Evolutionary conservation across 2,329 filamentous ascomycete species (phyloP), one percentile per base, ranked within the genome.

Genomic region (Fusarium robinianum): DNA sequence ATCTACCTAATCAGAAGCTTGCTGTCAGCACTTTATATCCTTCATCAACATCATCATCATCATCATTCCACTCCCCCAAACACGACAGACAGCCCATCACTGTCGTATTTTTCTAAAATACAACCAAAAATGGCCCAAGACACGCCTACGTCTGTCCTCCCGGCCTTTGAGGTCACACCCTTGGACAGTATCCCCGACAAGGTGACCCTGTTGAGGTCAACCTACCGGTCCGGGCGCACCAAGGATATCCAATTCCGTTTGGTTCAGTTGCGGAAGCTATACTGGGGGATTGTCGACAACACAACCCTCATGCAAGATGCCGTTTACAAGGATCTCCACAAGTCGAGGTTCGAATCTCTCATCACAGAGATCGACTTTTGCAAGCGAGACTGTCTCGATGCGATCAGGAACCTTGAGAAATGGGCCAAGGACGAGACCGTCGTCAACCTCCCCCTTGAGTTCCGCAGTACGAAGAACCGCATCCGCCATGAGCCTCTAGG

Each of bases 401-500:
- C 86, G 63, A 78, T 85, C 62, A 82, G 87, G 61, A 87, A 95
- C 64, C 74, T 97, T 40, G 82, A 86, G 67, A 82, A 83, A 58
- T 96, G 90, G 79, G 82, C 83, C 60, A 87, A 89, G 67, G 92
- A 96, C 63, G 90, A 96, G 69, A 77, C 77, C 61, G 76, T 89
- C 21, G 70, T 71, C 29, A 85, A 90, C 64, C 85, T 95, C 12
- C 75, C 84, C 9, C 65, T 90, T 31, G 76, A 78, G 27, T 89
- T 85, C 70, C 78, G 78, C 56, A 64, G 86, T 27, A 78, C 95
- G 72, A 84, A 76, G 42, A 87, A 90, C 24, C 85, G 79, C 63
- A 84, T 95, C 65, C 78, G 84, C 55, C 95, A 95, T 72, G 92
- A 97, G 63, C 94, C 94, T 2, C 69, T 96, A 44, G 94, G 94